phyloP scores from a whole-genome alignment of 2,329 filamentous ascomycete species.

The Fusarium pseudograminearum region DNA sequence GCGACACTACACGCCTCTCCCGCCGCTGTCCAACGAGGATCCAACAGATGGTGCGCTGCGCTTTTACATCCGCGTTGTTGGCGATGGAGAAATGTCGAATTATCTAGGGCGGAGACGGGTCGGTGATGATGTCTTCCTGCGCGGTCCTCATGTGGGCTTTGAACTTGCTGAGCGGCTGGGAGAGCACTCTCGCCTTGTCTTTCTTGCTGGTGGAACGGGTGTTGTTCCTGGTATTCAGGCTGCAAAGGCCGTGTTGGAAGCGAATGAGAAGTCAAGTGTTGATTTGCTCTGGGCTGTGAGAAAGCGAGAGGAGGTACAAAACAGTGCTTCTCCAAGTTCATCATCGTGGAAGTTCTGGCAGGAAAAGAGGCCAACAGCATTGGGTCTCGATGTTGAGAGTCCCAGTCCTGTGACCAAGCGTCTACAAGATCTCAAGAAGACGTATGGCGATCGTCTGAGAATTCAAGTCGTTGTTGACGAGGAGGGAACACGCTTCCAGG shows the following conservation, averaged over 20 bases:
- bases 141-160: slow-evolving; percentile 82
- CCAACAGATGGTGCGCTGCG: slow-evolving; percentile 64
- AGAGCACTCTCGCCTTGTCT: slow-evolving; percentile 68
- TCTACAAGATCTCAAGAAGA: slow-evolving; percentile 70
- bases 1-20: slow-evolving; percentile 89
- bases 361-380: slow-evolving; percentile 30
- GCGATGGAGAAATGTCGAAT: slow-evolving; percentile 84
- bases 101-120: slow-evolving; percentile 77
- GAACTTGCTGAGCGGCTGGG: slow-evolving; percentile 55
- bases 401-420: slow-evolving; percentile 69
- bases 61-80: slow-evolving; percentile 83
- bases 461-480: slow-evolving; percentile 87
- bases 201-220: slow-evolving; percentile 92
- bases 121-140: slow-evolving; percentile 76
- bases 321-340: slow-evolving; percentile 13
- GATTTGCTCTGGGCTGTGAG: slow-evolving; percentile 85
- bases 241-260: slow-evolving; percentile 70
- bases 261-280: slow-evolving; percentile 57
- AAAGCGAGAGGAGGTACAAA: slow-evolving; percentile 66
- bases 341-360: slow-evolving; percentile 48
- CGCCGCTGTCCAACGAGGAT: slow-evolving; percentile 57
- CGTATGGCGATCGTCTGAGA: slow-evolving; percentile 66
- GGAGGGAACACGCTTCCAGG: slow-evolving; percentile 75
- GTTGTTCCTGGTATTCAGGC: slow-evolving; percentile 91
- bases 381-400: slow-evolving; percentile 39